Evolutionary conservation across 768 basidiomycete species (phyloP).

Genomic region (Russula sp.): DNA sequence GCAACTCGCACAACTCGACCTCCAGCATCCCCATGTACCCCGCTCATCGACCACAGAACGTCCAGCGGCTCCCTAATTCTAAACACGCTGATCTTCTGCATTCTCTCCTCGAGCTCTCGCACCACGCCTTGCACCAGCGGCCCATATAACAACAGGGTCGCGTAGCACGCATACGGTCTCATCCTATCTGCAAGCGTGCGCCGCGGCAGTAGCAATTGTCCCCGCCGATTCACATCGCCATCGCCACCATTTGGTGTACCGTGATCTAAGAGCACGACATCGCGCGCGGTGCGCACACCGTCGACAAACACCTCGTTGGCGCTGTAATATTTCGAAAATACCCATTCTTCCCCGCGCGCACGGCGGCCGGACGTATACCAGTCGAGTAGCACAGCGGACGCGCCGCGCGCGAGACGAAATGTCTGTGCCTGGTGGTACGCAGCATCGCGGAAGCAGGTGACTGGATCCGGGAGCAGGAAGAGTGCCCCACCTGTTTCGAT

Average conservation of each 20-base stretch:
- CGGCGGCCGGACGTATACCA: constrained; percentile 91
- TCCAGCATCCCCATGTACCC: constrained; percentile 43
- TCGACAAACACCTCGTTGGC: constrained; percentile 77
- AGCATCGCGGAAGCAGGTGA: constrained; percentile 85
- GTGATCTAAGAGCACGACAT: constrained; percentile 71
- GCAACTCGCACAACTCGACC: constrained; percentile 70
- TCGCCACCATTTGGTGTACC: neutral
- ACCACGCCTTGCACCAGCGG: constrained; percentile 53
- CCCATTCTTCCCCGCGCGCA: constrained; percentile 85
- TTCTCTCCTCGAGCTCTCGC: constrained; percentile 46
- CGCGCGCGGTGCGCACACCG: constrained; percentile 65
- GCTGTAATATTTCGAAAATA: constrained; percentile 79
- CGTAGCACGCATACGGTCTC: constrained; percentile 86
- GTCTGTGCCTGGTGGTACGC: constrained; percentile 81
- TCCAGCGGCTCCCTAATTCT: constrained; percentile 49
- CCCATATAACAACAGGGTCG: constrained; percentile 78
- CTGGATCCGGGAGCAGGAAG: constrained; percentile 86
- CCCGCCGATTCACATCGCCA: neutral
- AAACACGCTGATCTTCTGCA: constrained; percentile 62
- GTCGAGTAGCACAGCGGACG: constrained; percentile 76
- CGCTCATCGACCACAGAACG: constrained; percentile 80
- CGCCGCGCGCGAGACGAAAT: constrained; percentile 58
- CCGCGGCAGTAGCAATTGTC: constrained; percentile 34
- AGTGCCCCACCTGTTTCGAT: constrained; percentile 55
- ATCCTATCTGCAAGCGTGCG: constrained; percentile 60